Conservation (phyloP, 495 filamentous ascomycete genomes). For the Neurospora sublineolata region DNA sequence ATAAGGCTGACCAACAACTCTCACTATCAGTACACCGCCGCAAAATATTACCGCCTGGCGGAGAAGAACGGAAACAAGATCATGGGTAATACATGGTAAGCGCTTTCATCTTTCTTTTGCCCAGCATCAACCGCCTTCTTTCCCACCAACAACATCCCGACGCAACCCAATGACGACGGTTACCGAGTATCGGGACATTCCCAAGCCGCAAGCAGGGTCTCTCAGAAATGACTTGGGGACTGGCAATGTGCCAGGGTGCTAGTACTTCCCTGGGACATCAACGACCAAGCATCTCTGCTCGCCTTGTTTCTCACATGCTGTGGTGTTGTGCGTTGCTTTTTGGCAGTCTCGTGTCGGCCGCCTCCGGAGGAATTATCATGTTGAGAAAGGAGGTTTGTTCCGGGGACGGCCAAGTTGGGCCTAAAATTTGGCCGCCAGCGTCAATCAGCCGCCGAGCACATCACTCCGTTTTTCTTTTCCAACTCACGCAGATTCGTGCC, state of each 20-base stretch:
- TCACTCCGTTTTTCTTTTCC: background rate
- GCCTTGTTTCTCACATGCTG: background rate
- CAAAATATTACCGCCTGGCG: conserved; percentile 87
- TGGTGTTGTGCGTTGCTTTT: background rate
- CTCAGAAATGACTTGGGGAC: background rate
- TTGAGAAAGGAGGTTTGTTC: background rate
- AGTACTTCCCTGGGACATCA: background rate
- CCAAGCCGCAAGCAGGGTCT: background rate
- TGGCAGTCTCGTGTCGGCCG: background rate
- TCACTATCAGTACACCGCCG: conserved; percentile 59
- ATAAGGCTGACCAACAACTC: conserved; percentile 29
- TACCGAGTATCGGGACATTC: background rate
- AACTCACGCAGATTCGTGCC: background rate
- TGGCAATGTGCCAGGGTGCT: background rate
- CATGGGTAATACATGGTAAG: conserved; percentile 92
- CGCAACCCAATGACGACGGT: background rate
- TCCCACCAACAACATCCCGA: background rate
- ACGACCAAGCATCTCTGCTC: background rate
- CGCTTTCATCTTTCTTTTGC: conserved; percentile 1
- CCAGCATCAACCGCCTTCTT: background rate
- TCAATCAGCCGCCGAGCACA: background rate
- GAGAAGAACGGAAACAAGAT: conserved; percentile 82
- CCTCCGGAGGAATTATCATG: background rate
- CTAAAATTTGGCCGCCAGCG: background rate
- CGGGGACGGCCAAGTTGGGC: background rate